Evolutionary conservation across 2,329 filamentous ascomycete genomes (phyloP).

Genomic region (Rutstroemia sydowiana): DNA sequence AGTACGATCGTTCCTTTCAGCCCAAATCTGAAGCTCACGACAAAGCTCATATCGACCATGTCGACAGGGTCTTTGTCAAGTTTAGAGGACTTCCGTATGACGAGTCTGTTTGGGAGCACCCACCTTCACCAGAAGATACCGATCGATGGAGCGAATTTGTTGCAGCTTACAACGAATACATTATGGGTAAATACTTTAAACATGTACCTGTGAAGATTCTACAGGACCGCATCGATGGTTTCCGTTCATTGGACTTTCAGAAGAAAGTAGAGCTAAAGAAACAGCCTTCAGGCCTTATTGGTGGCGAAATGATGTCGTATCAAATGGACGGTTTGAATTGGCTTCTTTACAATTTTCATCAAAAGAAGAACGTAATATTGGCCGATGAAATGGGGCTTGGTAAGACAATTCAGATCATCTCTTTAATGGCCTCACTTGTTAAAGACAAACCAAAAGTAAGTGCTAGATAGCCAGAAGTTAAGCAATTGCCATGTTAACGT

Average conservation of each 20-base stretch:
- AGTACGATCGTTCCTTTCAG: constrained; percentile 48
- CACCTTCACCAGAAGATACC: constrained; percentile 55
- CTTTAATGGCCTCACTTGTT: constrained; percentile 67
- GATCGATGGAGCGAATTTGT: constrained; percentile 74
- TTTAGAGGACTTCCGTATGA: constrained; percentile 90
- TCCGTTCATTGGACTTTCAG: constrained; percentile 58
- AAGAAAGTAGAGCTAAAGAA: constrained; percentile 56
- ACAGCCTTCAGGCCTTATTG: constrained; percentile 67
- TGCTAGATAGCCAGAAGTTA: constrained; percentile 21
- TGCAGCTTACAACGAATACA: constrained; percentile 77
- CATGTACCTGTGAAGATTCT: constrained; percentile 51
- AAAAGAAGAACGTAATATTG: constrained; percentile 76
- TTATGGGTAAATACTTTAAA: constrained; percentile 67
- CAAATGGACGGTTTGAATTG: constrained; percentile 92
- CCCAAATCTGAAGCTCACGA: constrained; percentile 61
- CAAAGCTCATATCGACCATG: constrained; percentile 61
- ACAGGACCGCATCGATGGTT: constrained; percentile 59
- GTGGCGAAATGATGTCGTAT: constrained; percentile 85
- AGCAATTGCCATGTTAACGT: constrained; percentile 43
- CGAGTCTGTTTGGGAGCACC: constrained; percentile 82
- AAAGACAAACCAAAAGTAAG: constrained; percentile 46
- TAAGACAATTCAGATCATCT: constrained; percentile 91
- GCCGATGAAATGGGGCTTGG: constrained; percentile 98
- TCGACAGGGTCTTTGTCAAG: constrained; percentile 74
- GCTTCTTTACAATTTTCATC: constrained; percentile 85